Percentiles rank a stretch among this genome's conserved stretches.
Conservation (phyloP, 1,284 basidiomycete species). For the Singerocomus inundabilis region DNA sequence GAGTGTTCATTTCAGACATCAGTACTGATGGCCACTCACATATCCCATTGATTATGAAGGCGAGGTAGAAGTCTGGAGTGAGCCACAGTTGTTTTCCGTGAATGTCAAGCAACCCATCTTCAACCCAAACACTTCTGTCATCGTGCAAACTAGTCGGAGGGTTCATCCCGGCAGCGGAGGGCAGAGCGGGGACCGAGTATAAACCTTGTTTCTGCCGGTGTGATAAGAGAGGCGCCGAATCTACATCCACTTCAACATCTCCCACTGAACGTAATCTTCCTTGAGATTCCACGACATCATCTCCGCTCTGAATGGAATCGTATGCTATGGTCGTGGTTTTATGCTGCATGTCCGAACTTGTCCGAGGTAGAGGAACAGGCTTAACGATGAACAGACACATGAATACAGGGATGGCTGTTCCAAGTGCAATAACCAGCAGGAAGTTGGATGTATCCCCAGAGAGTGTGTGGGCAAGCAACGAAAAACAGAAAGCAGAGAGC, state of each 20-base stretch:
- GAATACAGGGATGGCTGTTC: conserved; percentile 68
- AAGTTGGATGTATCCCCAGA: conserved; percentile 74
- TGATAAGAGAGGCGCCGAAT: conserved; percentile 21
- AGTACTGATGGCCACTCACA: conserved; percentile 44
- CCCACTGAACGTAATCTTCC: conserved; percentile 30
- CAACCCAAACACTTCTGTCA: conserved; percentile 10
- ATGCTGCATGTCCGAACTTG: conserved; percentile 1
- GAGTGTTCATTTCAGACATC: background rate
- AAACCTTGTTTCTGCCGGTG: conserved; percentile 6
- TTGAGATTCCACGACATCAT: conserved; percentile 25
- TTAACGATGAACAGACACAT: conserved; percentile 64
- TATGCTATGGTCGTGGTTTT: conserved; percentile 9
- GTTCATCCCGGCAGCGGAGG: conserved; percentile 17
- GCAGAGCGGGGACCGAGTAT: conserved; percentile 7
- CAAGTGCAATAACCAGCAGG: conserved; percentile 63
- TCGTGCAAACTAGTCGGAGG: background rate
- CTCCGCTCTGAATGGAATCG: conserved; percentile 13
- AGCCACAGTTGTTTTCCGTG: conserved; percentile 47
- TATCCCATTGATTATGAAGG: conserved; percentile 70
- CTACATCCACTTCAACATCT: conserved; percentile 7
- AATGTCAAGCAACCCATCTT: conserved; percentile 39
- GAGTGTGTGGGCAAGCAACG: conserved; percentile 58
- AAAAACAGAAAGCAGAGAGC: conserved; percentile 80
- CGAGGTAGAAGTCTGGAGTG: conserved; percentile 70
- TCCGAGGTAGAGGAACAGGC: conserved; percentile 50